Percentiles rank a stretch among this genome's conserved stretches.
phyloP scores from a whole-genome alignment of 108 stramenopile genomes.

The Cyclotella choctawhatcheeana region DNA sequence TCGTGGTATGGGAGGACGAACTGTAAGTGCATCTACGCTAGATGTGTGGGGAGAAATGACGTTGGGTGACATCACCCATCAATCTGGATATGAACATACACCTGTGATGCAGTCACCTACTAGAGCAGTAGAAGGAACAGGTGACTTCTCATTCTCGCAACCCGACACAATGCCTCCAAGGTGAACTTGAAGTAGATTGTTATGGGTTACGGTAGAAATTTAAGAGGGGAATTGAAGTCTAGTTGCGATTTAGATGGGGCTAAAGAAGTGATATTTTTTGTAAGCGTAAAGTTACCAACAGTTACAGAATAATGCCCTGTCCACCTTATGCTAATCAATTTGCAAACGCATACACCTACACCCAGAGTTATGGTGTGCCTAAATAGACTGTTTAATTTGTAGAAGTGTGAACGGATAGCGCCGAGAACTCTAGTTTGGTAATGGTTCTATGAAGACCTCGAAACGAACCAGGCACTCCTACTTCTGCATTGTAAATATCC shows the following conservation, averaged over 20 bases:
- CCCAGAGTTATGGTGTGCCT: too few relatives aligned
- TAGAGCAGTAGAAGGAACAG: conserved; percentile 23
- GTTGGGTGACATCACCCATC: conserved; percentile 58
- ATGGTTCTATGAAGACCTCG: background rate
- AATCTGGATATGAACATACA: conserved; percentile 29
- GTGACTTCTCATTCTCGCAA: conserved; percentile 83
- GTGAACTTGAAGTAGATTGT: conserved; percentile 25
- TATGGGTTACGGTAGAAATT: too few relatives aligned
- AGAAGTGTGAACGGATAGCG: too few relatives aligned
- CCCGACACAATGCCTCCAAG: conserved; percentile 92
- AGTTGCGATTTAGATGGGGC: too few relatives aligned
- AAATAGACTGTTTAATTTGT: too few relatives aligned
- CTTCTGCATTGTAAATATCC: background rate
- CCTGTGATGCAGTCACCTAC: conserved; percentile 20
- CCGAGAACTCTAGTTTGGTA: too few relatives aligned
- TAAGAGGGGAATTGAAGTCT: too few relatives aligned
- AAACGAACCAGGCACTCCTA: background rate
- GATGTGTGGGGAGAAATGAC: conserved; percentile 89
- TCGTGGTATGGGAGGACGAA: conserved; percentile 34
- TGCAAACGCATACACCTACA: too few relatives aligned
- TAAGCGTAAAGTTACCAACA: too few relatives aligned
- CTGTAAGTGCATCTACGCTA: conserved; percentile 40
- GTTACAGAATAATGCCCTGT: too few relatives aligned
- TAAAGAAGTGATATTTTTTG: too few relatives aligned
- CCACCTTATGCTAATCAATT: too few relatives aligned